Evolutionary conservation across 768 basidiomycete species (phyloP), one percentile per base, ranked within the genome.

Genomic region (Suillus ampliporus): DNA sequence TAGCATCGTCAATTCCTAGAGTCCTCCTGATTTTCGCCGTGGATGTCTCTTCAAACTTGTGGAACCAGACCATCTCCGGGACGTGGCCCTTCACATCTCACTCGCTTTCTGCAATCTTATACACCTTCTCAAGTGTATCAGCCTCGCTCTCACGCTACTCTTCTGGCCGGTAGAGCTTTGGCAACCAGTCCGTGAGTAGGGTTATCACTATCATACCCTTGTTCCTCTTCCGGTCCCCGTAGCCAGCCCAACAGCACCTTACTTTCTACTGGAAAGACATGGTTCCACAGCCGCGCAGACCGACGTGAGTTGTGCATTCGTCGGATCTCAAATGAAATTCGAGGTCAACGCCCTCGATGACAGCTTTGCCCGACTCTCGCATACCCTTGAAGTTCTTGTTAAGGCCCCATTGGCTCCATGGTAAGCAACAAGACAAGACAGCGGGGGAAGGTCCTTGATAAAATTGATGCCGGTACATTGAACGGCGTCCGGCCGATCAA

Each of bases 371-470:
- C 35, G 43, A 34, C 61, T 59, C 2, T 35, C 19, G 7, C 56
- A 47, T 23, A 19, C 58, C 64, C 1, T 57, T 19, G 4, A 41
- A 44, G 19, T 47, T 5, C 8, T 52, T 17, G 52, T 64, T 51
- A 41, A 63, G 15, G 8, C 66, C 68, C 64, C 66, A 67, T 19
- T 67, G 56, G 61, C n/a, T 68, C 59, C 60, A 65, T 48, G 5
- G 57, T 52, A 14, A 67, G 53, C 2, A 67, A 52, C 0, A 65
- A 43, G 19, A 60, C 41, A 0, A 68, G 47, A 1, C 66, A 68
- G 1, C 53, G 62, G 1, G n/a, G 65, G 62, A 15, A 66, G 61
- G 15, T 65, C 68, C 15, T 65, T 15, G 3, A 68, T 57, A 26
- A 63, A 60, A 23, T 68, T 67, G 6, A 67, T 26, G 1, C 21